Conservation (phyloP, 805 yeast genomes). For the Saccharomycopsis malanga region DNA sequence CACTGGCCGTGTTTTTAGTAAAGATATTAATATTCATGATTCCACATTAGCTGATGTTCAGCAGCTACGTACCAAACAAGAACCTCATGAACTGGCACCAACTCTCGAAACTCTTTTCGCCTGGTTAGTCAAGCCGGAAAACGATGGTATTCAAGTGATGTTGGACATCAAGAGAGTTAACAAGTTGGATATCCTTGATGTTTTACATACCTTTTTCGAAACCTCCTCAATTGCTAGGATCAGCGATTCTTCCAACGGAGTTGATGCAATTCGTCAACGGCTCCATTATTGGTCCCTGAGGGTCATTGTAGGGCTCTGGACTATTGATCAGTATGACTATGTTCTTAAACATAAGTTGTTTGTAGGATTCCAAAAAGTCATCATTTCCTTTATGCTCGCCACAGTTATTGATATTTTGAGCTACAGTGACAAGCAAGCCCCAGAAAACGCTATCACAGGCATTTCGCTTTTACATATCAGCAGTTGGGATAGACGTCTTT, state of each 20-base stretch:
- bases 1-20: constrained; percentile 31
- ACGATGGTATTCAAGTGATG: constrained; percentile 49
- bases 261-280: background rate
- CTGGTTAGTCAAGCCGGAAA: constrained; percentile 45
- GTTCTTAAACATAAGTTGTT: constrained; percentile 23
- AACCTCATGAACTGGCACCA: constrained; percentile 32
- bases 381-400: constrained; percentile 28
- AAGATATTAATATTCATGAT: constrained; percentile 25
- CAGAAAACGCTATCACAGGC: constrained; percentile 17
- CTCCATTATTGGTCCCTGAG: constrained; percentile 29
- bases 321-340: constrained; percentile 26
- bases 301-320: constrained; percentile 35
- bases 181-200: constrained; percentile 38
- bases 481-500: constrained; percentile 17
- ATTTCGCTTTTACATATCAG: constrained; percentile 24
- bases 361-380: constrained; percentile 26
- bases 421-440: constrained; percentile 21
- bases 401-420: constrained; percentile 24
- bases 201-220: constrained; percentile 25
- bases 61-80: constrained; percentile 26
- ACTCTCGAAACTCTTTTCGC: constrained; percentile 27
- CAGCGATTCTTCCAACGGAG: background rate
- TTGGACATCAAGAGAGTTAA: constrained; percentile 54
- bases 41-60: constrained; percentile 26
- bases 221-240: constrained; percentile 9